These are phyloP conservation scores for Globisporangium iwayamae DNA, from an alignment of 352 stramenopile species.

Conservation along the genomic window DNA sequence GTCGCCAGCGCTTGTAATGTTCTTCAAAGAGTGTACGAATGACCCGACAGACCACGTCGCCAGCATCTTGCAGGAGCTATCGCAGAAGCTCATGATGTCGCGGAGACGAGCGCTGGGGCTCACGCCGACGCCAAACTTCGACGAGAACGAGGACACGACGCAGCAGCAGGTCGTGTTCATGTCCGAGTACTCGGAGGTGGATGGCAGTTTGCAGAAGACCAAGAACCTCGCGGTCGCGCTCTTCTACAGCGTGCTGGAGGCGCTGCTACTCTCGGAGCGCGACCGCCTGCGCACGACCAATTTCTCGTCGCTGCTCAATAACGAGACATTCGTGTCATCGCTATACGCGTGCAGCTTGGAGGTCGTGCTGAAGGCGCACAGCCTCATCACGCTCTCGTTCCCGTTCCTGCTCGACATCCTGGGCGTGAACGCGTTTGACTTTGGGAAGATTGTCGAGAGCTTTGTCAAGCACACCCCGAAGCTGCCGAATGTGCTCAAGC, in stretches of 20 bases:
- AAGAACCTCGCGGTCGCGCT: slow-evolving; percentile 62
- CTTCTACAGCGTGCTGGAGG: slow-evolving; percentile 82
- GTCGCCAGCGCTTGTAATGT: slow-evolving; percentile 41
- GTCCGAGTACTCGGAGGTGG: slow-evolving; percentile 43
- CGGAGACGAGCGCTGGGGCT: slow-evolving; percentile 21
- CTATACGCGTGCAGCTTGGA: slow-evolving; percentile 84
- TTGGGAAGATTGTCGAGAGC: slow-evolving; percentile 84
- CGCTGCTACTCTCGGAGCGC: slow-evolving; percentile 64
- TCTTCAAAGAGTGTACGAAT: slow-evolving; percentile 57
- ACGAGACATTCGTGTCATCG: slow-evolving; percentile 71
- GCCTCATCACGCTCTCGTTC: slow-evolving; percentile 83
- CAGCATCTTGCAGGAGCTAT: slow-evolving; percentile 42
- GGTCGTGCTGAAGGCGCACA: slow-evolving; percentile 81
- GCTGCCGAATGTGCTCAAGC: slow-evolving; percentile 71
- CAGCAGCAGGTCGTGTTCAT: slow-evolving; percentile 3
- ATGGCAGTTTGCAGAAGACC: slow-evolving; percentile 74
- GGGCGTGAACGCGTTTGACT: slow-evolving; percentile 82
- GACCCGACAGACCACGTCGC: slow-evolving; percentile 60
- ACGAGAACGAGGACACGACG: slow-evolving; percentile 13
- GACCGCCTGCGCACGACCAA: slow-evolving; percentile 64
- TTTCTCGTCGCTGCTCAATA: slow-evolving; percentile 79
- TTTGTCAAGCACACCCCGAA: slow-evolving; percentile 81
- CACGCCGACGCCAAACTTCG: neutral
- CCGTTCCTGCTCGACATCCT: slow-evolving; percentile 73
- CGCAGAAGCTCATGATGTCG: slow-evolving; percentile 43